Conservation (phyloP, 352 stramenopile species). For the Pythium myriotylum region DNA sequence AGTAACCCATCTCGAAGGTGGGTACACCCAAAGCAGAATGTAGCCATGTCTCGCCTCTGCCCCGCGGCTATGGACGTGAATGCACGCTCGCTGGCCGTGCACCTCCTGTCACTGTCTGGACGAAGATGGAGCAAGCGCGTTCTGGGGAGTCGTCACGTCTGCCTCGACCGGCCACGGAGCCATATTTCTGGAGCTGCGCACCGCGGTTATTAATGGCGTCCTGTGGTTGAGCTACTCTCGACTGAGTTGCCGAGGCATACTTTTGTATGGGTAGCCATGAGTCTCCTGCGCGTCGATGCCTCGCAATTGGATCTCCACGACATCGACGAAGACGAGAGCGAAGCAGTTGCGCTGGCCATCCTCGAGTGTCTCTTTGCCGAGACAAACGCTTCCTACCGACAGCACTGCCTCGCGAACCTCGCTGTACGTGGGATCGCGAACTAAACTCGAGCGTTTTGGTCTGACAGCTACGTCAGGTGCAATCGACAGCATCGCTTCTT, state of each 20-base stretch:
- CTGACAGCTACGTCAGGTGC: slow-evolving; percentile 9
- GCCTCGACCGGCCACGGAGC: too few species aligned
- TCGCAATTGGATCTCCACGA: slow-evolving; percentile 33
- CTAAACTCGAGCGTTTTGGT: too few species aligned
- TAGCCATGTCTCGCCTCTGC: not conserved
- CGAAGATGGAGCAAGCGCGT: too few species aligned
- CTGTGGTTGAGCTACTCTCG: too few species aligned
- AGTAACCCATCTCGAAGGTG: not conserved
- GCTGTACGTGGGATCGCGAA: too few species aligned
- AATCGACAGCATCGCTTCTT: slow-evolving; percentile 29
- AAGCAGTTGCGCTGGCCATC: slow-evolving; percentile 49
- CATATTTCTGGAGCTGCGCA: too few species aligned
- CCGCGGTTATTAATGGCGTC: not conserved
- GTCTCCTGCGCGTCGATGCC: slow-evolving; percentile 38
- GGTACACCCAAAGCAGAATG: not conserved
- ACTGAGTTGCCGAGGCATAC: too few species aligned
- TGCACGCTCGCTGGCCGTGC: not conserved
- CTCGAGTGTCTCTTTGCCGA: slow-evolving; percentile 60
- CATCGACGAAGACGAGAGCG: slow-evolving; percentile 55
- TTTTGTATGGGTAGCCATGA: too few species aligned
- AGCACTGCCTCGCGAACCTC: slow-evolving; percentile 36
- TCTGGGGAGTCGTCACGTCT: too few species aligned
- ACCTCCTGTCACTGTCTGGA: not conserved
- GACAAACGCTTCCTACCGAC: slow-evolving; percentile 52
- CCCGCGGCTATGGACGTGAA: not conserved